Base-by-base conservation (phyloP, 2,329 filamentous ascomycete species). In the Talaromyces sp. region DNA sequence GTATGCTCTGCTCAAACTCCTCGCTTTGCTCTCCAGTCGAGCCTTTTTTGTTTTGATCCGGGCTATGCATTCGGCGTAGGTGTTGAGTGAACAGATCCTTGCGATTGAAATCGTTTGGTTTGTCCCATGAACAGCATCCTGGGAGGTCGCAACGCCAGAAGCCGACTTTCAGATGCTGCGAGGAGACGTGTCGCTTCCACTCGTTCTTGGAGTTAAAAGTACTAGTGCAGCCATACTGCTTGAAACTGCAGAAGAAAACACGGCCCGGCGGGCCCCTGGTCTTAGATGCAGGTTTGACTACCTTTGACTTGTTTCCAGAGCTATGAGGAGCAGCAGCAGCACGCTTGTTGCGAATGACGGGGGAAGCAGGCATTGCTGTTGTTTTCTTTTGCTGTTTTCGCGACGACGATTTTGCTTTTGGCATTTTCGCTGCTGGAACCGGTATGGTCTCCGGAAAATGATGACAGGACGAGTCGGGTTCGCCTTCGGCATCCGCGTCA, bases 71-170 rank as follows among this genome's bases (percentile, higher is more conserved):
- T 54, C 94, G 89, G 5, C 91, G 85, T 2, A 94, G 82, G 71
- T 97, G 94, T 70, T 96, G 92, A 0, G 89, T 91, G 78, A 93
- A 96, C 9, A 97, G 85, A 70, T 97, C 93, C 73, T 96, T 96
- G 69, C 93, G 89, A 76, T 96, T 96, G 80, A 96, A 96, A 73
- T 86, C 87, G 68, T 89, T 87, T 44, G 79, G 78, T 10, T 68
- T 68, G 71, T 67, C n/a, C 66, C 71, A 40, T n/a, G 63, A n/a
- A 62, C 73, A 72, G 71, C 86, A 89, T 7, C 75, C 70, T 64
- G 85, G 89, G 34, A 89, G 79, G 66, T 87, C 83, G 77, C 93
- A 98, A 61, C 89, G 81, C 85, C 88, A 97, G 76, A 87, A 90
- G 52, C 84, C 79, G 3, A 91, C 80, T 59, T 88, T 85, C 27